Conservation (phyloP, 1,284 basidiomycete species). For the Tilletia walkeri region DNA sequence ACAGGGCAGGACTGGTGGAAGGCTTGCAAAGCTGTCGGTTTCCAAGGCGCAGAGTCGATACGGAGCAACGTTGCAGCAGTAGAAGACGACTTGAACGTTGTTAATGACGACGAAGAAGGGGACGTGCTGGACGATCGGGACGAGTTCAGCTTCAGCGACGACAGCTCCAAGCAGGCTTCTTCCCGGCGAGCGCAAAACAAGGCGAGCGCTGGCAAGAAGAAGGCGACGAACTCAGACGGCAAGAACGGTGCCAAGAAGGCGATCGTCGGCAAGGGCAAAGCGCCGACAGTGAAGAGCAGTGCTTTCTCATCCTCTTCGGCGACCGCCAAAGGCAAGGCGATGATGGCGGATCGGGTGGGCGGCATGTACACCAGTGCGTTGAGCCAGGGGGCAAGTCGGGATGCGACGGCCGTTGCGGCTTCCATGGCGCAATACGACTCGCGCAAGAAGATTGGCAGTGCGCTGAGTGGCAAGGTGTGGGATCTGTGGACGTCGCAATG, state of each 20-base stretch:
- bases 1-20: constrained; percentile 59
- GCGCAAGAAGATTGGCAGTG: constrained; percentile 8
- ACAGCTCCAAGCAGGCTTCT: background rate
- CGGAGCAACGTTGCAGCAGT: background rate
- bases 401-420: background rate
- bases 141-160: background rate
- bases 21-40: constrained; percentile 50
- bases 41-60: constrained; percentile 20
- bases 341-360: constrained; percentile 9
- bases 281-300: background rate
- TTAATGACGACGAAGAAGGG: background rate
- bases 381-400: background rate
- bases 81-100: background rate
- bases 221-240: background rate
- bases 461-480: constrained; percentile 18
- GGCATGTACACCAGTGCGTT: background rate
- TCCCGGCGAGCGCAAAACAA: background rate
- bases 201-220: background rate
- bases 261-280: background rate
- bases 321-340: background rate
- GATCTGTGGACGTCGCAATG: background rate
- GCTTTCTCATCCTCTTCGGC: background rate
- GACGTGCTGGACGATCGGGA: background rate
- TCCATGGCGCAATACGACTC: constrained; percentile 11
- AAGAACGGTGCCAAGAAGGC: background rate